Evolutionary conservation across 306 rosid genomes (phyloP), one percentile per base, ranked within the genome.

Genomic region (Hippophae tibetana): DNA sequence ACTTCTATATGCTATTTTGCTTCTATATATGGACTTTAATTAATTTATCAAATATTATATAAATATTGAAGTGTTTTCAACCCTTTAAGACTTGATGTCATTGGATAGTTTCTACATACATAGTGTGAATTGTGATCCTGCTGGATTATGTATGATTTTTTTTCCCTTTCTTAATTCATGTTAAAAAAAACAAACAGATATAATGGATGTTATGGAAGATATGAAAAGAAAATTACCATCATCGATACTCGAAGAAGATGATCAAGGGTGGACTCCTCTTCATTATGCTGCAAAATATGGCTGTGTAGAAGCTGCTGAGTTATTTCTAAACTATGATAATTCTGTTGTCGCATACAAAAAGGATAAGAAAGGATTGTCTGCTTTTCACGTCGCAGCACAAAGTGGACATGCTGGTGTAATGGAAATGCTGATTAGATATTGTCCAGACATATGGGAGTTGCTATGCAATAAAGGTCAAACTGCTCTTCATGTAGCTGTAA

Each of bases 401-500:
- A 40, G 57, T 27, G 64, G 64, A 10, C 56, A 42, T 42, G 58
- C 41, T n/a, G 8, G 7, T 10, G 63, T 47, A 26, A 57, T 66
- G 58, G 5, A 10, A 45, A 10, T n/a, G 8, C 18, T 66, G 7
- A 13, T 66, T 12, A 42, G 43, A 12, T 41, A 18, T 7, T 57
- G 57, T 60, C 64, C 64, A 9, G 71, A 66, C 40, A 57, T 61
- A 7, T 66, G 57, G 8, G 71, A 66, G 57, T 43, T 49, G 57
- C 10, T 66, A 25, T 56, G 58, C n/a, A 54, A 56, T 43, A 56
- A 23, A n/a, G 42, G 43, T 11, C 57, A 18, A 12, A 66, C 64
- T 0, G 64, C 71, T 25, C 64, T 66, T 8, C 64, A 66, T 43
- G 31, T 57, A 40, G 71, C 71, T 43, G 64, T 18, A n/a, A 50